Conservation (phyloP, 805 yeast species). For the Metahyphopichia silvanorum region DNA sequence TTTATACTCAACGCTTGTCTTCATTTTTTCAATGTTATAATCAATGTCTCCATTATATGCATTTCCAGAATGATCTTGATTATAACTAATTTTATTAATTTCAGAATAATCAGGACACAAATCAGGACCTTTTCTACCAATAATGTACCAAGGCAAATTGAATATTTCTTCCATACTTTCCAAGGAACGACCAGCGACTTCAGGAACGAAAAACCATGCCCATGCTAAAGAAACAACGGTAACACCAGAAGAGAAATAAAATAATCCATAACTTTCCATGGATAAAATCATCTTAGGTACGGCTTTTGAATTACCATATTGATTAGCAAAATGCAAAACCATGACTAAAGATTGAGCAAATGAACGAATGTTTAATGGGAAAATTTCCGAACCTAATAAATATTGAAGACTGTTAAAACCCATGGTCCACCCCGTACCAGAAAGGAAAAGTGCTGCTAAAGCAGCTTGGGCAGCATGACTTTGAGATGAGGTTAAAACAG, state of each 20-base stretch:
- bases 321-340: conserved; percentile 53
- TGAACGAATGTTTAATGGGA: conserved; percentile 47
- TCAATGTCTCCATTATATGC: conserved; percentile 9
- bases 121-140: conserved; percentile 49
- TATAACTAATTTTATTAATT: conserved; percentile 25
- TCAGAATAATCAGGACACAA: conserved; percentile 50
- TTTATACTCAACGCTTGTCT: neutral
- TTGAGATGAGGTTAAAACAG: conserved; percentile 25
- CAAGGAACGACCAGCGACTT: conserved; percentile 44
- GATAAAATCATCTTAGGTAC: conserved; percentile 46
- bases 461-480: conserved; percentile 43
- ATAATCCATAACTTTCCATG: conserved; percentile 46
- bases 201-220: conserved; percentile 48
- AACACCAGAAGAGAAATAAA: conserved; percentile 47
- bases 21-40: conserved; percentile 5
- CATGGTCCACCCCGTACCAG: conserved; percentile 55
- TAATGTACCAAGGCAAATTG: conserved; percentile 51
- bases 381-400: conserved; percentile 49
- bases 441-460: conserved; percentile 43
- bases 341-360: conserved; percentile 47
- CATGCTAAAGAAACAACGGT: conserved; percentile 36
- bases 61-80: conserved; percentile 13
- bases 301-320: conserved; percentile 53
- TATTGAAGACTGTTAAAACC: conserved; percentile 57
- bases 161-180: conserved; percentile 49